Evolutionary conservation across 805 yeast genomes (phyloP), one percentile per base, ranked within the genome.

Genomic region (Maudiozyma bulderi): DNA sequence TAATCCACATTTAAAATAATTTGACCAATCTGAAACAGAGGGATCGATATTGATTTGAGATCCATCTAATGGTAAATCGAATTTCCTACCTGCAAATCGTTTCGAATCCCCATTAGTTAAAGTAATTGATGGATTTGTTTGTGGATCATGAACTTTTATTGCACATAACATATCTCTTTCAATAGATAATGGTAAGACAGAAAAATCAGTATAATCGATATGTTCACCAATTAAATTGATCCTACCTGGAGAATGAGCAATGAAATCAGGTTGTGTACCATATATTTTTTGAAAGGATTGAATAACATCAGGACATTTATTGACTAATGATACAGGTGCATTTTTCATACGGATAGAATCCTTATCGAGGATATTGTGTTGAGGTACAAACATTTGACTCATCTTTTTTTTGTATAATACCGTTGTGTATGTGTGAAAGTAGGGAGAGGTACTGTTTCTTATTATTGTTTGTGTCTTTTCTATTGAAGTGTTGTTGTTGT

Each of bases 151-250:
- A 3, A 68, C 54, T 31, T 52, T 54, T 14, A 75, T 79, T 6
- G 80, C 86, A 53, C 78, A 76, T 40, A 80, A 64, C 49, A 82
- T 76, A 57, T 83, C 88, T n/a, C 69, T 73, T 43, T 80, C 84
- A 37, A 83, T 77, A 3, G 90, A 87, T 81, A 84, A 75, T 9
- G 89, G 89, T 53, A 83, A 70, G 6, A 80, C 85, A 3, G 85
- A 73, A 59, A 80, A 83, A 56, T 76, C 74, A 52, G 78, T 73
- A 61, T 82, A 83, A 66, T 84, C 89, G 46, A 83, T 78, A 58
- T 83, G 90, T 54, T 83, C 89, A 32, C 90, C 89, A 49, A 83
- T 80, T 52, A 83, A 66, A 60, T 83, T 83, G 45, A 84, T 88
- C 56, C 90, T 70, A 32, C 89, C 89, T 5, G 90, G 89, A 6